These are phyloP conservation scores for Acanthamoeba sp. DNA, from an alignment of 208 protist species.

Conservation along the genomic window DNA sequence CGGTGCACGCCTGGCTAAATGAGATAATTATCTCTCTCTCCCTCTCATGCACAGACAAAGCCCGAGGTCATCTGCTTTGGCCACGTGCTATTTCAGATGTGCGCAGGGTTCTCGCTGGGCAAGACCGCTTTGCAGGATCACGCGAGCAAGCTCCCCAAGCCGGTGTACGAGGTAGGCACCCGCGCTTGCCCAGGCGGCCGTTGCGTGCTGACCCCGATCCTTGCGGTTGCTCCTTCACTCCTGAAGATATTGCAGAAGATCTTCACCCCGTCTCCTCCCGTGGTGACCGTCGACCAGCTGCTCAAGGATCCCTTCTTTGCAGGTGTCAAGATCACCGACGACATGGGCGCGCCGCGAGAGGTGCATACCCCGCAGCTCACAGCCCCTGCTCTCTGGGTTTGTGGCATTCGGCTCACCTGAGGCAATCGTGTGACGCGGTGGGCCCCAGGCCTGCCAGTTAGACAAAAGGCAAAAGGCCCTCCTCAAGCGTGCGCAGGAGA, in stretches of 20 bases:
- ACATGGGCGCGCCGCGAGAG: slow-evolving; percentile 19
- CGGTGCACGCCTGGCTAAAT: too few species aligned
- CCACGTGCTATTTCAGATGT: slow-evolving; percentile 63
- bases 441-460: background rate
- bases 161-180: background rate
- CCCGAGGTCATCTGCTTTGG: slow-evolving; percentile 67
- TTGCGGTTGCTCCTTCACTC: too few species aligned
- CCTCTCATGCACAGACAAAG: background rate
- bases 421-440: background rate
- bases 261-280: background rate
- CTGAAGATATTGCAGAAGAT: slow-evolving; percentile 50
- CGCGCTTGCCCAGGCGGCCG: background rate
- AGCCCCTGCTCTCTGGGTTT: too few species aligned
- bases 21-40: background rate
- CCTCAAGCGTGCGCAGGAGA: slow-evolving; percentile 22
- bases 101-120: slow-evolving; percentile 1
- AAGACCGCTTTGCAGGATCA: background rate
- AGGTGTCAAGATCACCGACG: slow-evolving; percentile 27
- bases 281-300: background rate
- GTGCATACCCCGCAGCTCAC: background rate
- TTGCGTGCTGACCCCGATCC: background rate
- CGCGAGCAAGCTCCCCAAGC: slow-evolving; percentile 20
- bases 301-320: slow-evolving; percentile 55
- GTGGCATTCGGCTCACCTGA: background rate
- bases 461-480: slow-evolving; percentile 29